Base-by-base conservation (phyloP, 2,329 filamentous ascomycete species). In the Stenocarpella maydis region DNA sequence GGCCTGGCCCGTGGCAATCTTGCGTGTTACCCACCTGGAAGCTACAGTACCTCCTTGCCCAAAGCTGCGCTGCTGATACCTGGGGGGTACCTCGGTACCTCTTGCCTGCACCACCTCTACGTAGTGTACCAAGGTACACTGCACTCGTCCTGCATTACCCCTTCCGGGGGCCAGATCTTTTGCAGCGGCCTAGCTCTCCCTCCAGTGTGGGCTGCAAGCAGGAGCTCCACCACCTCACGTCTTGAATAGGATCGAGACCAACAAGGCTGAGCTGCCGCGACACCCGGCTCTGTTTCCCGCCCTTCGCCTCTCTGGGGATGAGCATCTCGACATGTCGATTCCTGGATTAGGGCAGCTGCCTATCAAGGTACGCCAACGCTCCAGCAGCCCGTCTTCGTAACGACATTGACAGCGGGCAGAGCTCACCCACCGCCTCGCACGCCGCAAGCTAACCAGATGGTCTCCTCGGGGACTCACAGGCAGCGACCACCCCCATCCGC, bases 301-400 rank as follows among this genome's bases (percentile, higher is more conserved):
- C 39, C 21, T 54, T 54, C 26, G 34, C 65, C 39, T 68, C 68
- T 67, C 72, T 50, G 69, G 75, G 72, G 73, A 66, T 49, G 50
- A 60, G n/a, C 50, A 39, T 55, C 39, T 47, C 60, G 47, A 37
- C 7, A 93, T 93, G 91, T 92, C 91, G 75, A 91, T 93, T 78
- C 91, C 91, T 74, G 91, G 91, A 75, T 82, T 93, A 79, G 91
- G 91, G 74, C 88, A 92, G 77, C 88, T 90, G 66, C 87, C 88
- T 71, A 83, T 86, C 71, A 83, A 88, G 76, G 89, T 90, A 80
- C 80, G 81, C 60, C 55, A 47, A 21, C 12, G 2, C 2, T 58
- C 26, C 24, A 28, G 31, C n/a, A n/a, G 10, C 6, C 1, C 21
- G 24, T 14, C 24, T 17, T 17, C 24, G 15, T 37, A 7, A 37